Percentiles rank a stretch among this genome's conserved stretches.
phyloP scores from a whole-genome alignment of 1,139 yeast genomes.

The Barnettozyma hawaiiensis region DNA sequence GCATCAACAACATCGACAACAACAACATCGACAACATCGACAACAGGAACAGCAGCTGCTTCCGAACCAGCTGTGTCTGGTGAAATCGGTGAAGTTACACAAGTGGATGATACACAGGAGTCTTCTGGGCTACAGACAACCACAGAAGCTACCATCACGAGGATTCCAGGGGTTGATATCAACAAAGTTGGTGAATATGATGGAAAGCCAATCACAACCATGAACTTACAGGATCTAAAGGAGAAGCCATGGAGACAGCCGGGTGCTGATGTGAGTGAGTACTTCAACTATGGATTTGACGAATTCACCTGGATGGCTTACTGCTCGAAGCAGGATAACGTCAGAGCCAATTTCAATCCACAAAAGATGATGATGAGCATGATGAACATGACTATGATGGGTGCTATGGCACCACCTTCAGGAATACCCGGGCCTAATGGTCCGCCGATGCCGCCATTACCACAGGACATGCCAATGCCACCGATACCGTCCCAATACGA shows the following conservation, averaged over 20 bases:
- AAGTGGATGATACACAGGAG: conserved; percentile 13
- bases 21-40: no score
- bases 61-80: conserved; percentile 27
- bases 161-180: conserved; percentile 54
- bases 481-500: conserved; percentile 8
- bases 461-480: conserved; percentile 7
- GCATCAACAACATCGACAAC: conserved; percentile 29
- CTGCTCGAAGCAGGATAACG: conserved; percentile 79
- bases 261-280: conserved; percentile 91
- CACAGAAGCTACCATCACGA: conserved; percentile 31
- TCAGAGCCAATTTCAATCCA: conserved; percentile 73
- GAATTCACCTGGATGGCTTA: conserved; percentile 96
- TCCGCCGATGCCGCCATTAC: conserved; percentile 22
- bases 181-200: conserved; percentile 74
- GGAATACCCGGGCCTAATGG: conserved; percentile 27
- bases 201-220: conserved; percentile 77
- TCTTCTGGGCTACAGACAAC: conserved; percentile 25
- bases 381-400: conserved; percentile 29
- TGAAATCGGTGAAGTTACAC: conserved; percentile 23
- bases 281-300: conserved; percentile 93
- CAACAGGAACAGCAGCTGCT: conserved; percentile 25
- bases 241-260: conserved; percentile 99
- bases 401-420: conserved; percentile 5
- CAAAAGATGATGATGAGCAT: conserved; percentile 40
- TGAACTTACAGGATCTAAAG: conserved; percentile 76